phyloP scores from a whole-genome alignment of 2,329 filamentous ascomycete genomes.

The Fusarium sp. region DNA sequence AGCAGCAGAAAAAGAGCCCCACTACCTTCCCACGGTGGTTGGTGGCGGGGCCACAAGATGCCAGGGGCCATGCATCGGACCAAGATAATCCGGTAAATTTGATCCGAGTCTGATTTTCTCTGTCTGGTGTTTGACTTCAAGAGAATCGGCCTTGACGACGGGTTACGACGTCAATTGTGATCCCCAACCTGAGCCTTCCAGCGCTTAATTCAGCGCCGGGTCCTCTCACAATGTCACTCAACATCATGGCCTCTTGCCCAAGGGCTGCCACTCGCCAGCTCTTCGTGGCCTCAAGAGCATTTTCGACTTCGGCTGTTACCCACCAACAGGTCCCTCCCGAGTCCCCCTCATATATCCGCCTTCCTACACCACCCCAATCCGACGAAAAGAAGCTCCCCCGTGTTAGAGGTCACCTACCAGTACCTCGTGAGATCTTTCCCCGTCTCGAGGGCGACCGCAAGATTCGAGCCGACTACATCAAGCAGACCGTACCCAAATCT shows the following conservation, averaged over 20 bases:
- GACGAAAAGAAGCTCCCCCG: slow-evolving; percentile 63
- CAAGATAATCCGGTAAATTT: slow-evolving; percentile 48
- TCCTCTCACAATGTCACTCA: slow-evolving; percentile 51
- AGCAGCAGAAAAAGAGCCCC: slow-evolving; percentile 41
- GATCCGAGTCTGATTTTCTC: slow-evolving; percentile 48
- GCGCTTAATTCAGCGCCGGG: slow-evolving; percentile 23
- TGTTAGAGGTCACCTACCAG: slow-evolving; percentile 85
- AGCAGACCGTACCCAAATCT: slow-evolving; percentile 71
- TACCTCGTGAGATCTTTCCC: slow-evolving; percentile 86
- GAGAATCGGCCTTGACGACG: slow-evolving; percentile 34
- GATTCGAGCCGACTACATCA: slow-evolving; percentile 72
- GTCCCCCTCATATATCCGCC: slow-evolving; percentile 87
- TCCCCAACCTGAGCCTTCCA: slow-evolving; percentile 20
- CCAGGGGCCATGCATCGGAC: slow-evolving; percentile 28
- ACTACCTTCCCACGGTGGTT: slow-evolving; percentile 46
- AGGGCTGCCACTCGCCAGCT: slow-evolving; percentile 50
- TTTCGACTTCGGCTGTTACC: slow-evolving; percentile 56
- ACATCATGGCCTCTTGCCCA: slow-evolving; percentile 45
- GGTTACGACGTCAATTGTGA: slow-evolving; percentile 42
- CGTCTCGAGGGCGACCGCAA: slow-evolving; percentile 72
- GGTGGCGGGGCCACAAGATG: slow-evolving; percentile 39
- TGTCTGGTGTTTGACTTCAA: slow-evolving; percentile 9
- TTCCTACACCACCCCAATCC: slow-evolving; percentile 83
- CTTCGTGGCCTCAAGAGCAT: slow-evolving; percentile 48
- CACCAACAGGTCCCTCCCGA: slow-evolving; percentile 80